Evolutionary conservation across 345 rosid species (phyloP).

Genomic region (Lenwebbia sp.): DNA sequence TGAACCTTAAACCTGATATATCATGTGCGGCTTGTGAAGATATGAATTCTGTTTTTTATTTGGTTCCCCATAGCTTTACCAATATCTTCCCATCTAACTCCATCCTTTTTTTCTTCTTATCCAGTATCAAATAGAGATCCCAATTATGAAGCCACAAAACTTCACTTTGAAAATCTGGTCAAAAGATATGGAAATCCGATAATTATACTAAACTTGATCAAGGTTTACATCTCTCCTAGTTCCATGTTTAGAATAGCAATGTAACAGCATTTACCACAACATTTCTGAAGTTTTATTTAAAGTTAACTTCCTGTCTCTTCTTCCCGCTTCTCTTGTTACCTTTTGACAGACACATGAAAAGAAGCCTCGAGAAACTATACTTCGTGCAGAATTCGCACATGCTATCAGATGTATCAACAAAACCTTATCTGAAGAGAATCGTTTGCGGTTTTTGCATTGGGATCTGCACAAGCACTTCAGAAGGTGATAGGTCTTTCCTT

Average conservation of each 20-base stretch:
- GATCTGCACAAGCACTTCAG: conserved; percentile 78
- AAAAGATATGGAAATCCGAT: conserved; percentile 94
- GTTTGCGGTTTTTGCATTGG: conserved; percentile 80
- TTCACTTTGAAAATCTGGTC: conserved; percentile 85
- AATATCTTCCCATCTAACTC: neutral
- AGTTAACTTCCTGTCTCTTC: neutral
- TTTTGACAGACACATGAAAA: conserved; percentile 66
- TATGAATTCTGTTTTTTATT: neutral
- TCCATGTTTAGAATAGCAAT: neutral
- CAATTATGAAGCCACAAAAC: conserved; percentile 76
- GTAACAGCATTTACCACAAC: neutral
- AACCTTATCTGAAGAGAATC: conserved; percentile 53
- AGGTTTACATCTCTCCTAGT: conserved; percentile 32
- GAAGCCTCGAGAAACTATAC: conserved; percentile 92
- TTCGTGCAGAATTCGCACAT: conserved; percentile 78
- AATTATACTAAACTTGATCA: conserved; percentile 82
- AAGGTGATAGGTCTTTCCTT: conserved; percentile 32
- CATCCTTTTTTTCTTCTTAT: neutral
- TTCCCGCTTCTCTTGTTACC: neutral
- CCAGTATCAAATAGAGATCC: conserved; percentile 80
- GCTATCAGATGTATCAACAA: conserved; percentile 71
- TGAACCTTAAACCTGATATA: conserved; percentile 89
- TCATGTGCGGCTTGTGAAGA: conserved; percentile 39
- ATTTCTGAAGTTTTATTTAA: neutral
- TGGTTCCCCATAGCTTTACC: neutral